Evolutionary conservation across 116 monocot species (phyloP).

Genomic region (Dioscorea cayenensis): DNA sequence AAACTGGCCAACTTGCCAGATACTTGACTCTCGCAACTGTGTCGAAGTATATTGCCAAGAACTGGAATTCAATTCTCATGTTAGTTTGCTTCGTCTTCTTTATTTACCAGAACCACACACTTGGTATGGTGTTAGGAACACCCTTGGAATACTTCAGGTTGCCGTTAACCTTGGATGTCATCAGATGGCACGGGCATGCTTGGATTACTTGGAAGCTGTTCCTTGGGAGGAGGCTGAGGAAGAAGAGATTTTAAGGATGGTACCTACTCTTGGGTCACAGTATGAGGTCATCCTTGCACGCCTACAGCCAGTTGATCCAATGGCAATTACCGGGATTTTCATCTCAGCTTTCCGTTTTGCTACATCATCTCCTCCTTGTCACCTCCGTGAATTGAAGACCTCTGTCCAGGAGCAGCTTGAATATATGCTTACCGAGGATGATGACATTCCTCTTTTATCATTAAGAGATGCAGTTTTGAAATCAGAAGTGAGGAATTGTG

Average conservation of each 20-base stretch:
- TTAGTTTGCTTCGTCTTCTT: constrained; percentile 59
- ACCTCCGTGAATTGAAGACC: constrained; percentile 47
- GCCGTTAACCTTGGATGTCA: constrained; percentile 54
- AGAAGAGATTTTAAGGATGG: constrained; percentile 62
- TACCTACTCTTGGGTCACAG: constrained; percentile 50
- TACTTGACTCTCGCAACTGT: constrained; percentile 73
- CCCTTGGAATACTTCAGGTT: constrained; percentile 79
- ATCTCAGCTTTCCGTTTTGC: constrained; percentile 55
- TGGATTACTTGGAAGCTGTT: constrained; percentile 71
- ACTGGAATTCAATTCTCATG: constrained; percentile 58
- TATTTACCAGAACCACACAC: constrained; percentile 43
- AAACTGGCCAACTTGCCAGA: constrained; percentile 82
- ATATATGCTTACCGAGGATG: constrained; percentile 85
- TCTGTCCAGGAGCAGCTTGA: constrained; percentile 81
- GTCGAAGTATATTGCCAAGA: constrained; percentile 74
- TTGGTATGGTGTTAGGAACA: constrained; percentile 52
- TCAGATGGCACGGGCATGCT: constrained; percentile 38
- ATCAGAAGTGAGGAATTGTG: constrained; percentile 41
- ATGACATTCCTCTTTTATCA: constrained; percentile 50
- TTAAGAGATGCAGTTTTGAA: constrained; percentile 29
- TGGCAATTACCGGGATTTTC: constrained; percentile 32
- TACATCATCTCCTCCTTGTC: constrained; percentile 41
- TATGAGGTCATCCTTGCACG: constrained; percentile 61
- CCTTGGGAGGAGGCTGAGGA: constrained; percentile 93
- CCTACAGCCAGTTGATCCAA: constrained; percentile 48